These are phyloP conservation scores for Cladosporium phlei DNA, from an alignment of 2,329 filamentous ascomycete genomes.

Conservation along the genomic window DNA sequence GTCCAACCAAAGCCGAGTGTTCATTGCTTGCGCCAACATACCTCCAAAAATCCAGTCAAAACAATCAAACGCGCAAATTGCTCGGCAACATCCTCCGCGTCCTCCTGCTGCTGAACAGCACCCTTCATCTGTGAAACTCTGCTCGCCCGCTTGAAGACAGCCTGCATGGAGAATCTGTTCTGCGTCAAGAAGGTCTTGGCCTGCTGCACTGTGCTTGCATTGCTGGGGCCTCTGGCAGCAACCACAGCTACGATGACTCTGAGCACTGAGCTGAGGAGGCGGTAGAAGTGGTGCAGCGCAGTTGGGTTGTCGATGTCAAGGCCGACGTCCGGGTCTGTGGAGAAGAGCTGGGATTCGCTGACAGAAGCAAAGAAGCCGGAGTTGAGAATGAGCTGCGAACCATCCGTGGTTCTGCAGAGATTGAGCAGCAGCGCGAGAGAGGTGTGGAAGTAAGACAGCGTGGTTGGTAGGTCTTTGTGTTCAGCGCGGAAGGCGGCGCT, in stretches of 20 bases:
- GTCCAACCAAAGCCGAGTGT: not conserved
- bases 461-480: conserved; percentile 47
- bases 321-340: conserved; percentile 86
- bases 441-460: conserved; percentile 63
- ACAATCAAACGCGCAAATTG: conserved; percentile 78
- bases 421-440: conserved; percentile 78
- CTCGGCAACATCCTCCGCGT: conserved; percentile 69
- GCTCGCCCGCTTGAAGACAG: conserved; percentile 83
- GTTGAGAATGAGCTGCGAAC: conserved; percentile 81
- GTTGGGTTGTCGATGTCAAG: conserved; percentile 65
- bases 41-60: conserved; percentile 80
- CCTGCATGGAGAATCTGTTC: conserved; percentile 77
- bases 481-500: conserved; percentile 56
- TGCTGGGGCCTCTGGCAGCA: conserved; percentile 75
- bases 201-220: conserved; percentile 66
- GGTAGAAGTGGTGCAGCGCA: conserved; percentile 76
- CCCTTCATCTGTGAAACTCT: conserved; percentile 57
- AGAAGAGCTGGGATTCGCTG: conserved; percentile 77
- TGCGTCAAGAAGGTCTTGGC: conserved; percentile 75
- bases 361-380: conserved; percentile 80
- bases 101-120: conserved; percentile 43
- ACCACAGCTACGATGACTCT: conserved; percentile 79
- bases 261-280: conserved; percentile 72
- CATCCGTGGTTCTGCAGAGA: conserved; percentile 70
- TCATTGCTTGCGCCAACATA: conserved; percentile 47